Percentiles rank a stretch among this genome's conserved stretches.
phyloP scores from a whole-genome alignment of 2,329 filamentous ascomycete species.

The Xylaria arbuscula region DNA sequence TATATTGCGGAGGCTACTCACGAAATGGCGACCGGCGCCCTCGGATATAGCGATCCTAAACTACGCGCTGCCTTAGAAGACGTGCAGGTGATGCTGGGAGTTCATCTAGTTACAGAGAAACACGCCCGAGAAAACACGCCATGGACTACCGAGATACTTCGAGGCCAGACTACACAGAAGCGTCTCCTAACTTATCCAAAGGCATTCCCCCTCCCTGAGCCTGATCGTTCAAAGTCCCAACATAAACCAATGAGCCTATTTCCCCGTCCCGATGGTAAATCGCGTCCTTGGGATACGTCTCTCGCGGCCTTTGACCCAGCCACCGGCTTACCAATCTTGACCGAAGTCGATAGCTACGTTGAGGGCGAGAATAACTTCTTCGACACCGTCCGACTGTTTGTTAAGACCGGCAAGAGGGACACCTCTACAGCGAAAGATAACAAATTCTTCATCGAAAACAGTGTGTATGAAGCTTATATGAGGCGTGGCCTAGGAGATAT shows the following conservation, averaged over 20 bases:
- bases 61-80: constrained; percentile 41
- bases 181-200: constrained; percentile 45
- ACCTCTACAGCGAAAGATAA: neutral
- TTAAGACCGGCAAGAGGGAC: neutral
- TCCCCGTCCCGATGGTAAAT: constrained; percentile 14
- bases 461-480: constrained; percentile 52
- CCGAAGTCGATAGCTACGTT: constrained; percentile 34
- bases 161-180: constrained; percentile 32
- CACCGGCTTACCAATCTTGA: neutral
- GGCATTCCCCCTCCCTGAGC: constrained; percentile 37
- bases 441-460: constrained; percentile 50
- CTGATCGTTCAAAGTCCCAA: constrained; percentile 36
- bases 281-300: constrained; percentile 25
- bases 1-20: constrained; percentile 53
- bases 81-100: constrained; percentile 40
- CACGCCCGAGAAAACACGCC: constrained; percentile 36
- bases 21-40: constrained; percentile 42
- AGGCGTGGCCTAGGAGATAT: constrained; percentile 9
- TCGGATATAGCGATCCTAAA: constrained; percentile 40
- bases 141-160: constrained; percentile 43
- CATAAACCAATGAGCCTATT: constrained; percentile 37
- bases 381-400: neutral
- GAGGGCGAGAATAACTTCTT: constrained; percentile 36
- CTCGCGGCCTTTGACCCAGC: constrained; percentile 3
- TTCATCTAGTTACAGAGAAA: constrained; percentile 39